phyloP scores from a whole-genome alignment of 2,329 filamentous ascomycete species.

The Penicillium polonicum region DNA sequence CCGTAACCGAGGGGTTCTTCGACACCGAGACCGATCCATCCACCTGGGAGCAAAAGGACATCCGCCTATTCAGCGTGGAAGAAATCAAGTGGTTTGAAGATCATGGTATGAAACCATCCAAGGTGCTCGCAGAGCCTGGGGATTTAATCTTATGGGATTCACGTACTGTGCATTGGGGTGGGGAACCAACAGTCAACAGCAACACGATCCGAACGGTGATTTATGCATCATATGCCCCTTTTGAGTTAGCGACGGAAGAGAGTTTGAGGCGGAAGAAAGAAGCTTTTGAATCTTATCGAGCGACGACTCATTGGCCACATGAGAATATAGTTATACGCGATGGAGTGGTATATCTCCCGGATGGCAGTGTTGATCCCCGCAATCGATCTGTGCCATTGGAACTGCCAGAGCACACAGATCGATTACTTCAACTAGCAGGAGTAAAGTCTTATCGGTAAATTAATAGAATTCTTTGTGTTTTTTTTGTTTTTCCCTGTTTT shows the following conservation, averaged over 20 bases:
- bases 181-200: constrained; percentile 20
- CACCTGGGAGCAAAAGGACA: constrained; percentile 16
- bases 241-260: background rate
- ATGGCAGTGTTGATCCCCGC: constrained; percentile 4
- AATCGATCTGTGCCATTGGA: constrained; percentile 5
- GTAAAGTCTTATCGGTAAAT: constrained; percentile 1
- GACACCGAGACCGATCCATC: constrained; percentile 27
- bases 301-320: constrained; percentile 8
- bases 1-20: constrained; percentile 31
- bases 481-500: background rate
- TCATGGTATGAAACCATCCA: constrained; percentile 28
- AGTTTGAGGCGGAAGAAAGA: constrained; percentile 8
- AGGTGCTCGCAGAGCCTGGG: constrained; percentile 45
- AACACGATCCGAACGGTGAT: constrained; percentile 23
- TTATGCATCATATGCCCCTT: constrained; percentile 22
- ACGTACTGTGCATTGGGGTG: constrained; percentile 21
- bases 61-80: constrained; percentile 25
- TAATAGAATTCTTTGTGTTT: background rate
- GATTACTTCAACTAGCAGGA: constrained; percentile 4
- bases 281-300: constrained; percentile 10
- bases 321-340: constrained; percentile 3
- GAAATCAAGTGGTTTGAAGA: constrained; percentile 34
- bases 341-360: background rate
- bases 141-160: constrained; percentile 44
- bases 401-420: constrained; percentile 1